phyloP scores from a whole-genome alignment of 495 filamentous ascomycete species.

The Aspergillus egyptiacus region DNA sequence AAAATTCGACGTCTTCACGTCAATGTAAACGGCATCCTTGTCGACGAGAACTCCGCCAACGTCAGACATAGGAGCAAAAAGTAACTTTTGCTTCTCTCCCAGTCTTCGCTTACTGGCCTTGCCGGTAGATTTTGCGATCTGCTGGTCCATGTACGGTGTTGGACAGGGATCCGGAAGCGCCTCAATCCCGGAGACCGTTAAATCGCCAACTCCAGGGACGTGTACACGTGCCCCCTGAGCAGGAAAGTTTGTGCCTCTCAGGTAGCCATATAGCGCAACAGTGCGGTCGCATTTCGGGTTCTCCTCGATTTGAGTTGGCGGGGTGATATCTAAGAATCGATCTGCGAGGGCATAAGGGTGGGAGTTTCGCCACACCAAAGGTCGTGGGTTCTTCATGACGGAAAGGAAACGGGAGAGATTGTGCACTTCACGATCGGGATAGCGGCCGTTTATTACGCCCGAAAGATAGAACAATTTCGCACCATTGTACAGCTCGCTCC shows the following conservation, averaged over 20 bases:
- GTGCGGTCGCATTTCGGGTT: conserved; percentile 84
- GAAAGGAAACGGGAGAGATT: conserved; percentile 91
- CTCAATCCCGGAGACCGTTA: conserved; percentile 78
- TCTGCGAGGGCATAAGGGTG: conserved; percentile 93
- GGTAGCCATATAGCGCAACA: conserved; percentile 86
- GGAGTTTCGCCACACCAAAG: conserved; percentile 91
- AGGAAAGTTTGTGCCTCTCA: conserved; percentile 93
- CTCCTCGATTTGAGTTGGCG: conserved; percentile 81
- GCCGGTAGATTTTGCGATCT: conserved; percentile 70
- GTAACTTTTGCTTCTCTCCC: conserved; percentile 90
- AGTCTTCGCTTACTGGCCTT: conserved; percentile 69
- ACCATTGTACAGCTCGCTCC: conserved; percentile 93
- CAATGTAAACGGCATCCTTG: conserved; percentile 75
- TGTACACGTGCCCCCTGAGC: conserved; percentile 82
- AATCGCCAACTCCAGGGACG: conserved; percentile 90
- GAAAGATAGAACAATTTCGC: conserved; percentile 95
- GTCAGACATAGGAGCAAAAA: conserved; percentile 97
- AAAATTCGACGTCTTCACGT: conserved; percentile 70
- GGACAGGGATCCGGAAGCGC: conserved; percentile 89
- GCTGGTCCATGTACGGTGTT: conserved; percentile 84
- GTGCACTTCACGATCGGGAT: conserved; percentile 93
- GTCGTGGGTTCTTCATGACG: conserved; percentile 97
- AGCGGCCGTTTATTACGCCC: conserved; percentile 90
- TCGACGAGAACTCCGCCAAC: conserved; percentile 84
- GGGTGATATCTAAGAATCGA: conserved; percentile 89